Percentiles rank a stretch among this genome's conserved stretches.
Conservation (phyloP, 2,329 filamentous ascomycete species). For the Chrysosporium keratinophilum region DNA sequence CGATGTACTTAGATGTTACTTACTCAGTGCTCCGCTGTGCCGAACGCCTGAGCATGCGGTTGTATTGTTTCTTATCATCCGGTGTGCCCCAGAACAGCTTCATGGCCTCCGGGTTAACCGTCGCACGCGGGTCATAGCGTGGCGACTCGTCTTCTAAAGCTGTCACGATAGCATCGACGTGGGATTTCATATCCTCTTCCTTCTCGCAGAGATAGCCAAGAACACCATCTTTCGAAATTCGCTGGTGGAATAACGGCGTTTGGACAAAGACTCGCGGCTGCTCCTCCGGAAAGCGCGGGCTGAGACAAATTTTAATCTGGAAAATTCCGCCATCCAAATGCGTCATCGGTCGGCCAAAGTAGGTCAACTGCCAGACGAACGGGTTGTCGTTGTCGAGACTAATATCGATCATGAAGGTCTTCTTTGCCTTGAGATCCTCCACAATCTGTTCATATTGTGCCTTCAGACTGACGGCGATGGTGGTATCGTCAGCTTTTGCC, state of each 20-base stretch:
- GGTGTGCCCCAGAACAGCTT: constrained; percentile 74
- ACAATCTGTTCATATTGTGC: constrained; percentile 77
- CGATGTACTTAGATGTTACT: too few relatives aligned
- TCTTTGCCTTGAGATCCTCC: constrained; percentile 60
- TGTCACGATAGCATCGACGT: constrained; percentile 72
- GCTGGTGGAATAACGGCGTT: constrained; percentile 76
- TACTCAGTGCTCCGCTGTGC: constrained; percentile 44
- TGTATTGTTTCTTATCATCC: constrained; percentile 75
- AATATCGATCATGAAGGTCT: constrained; percentile 62
- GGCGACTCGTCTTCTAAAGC: constrained; percentile 80
- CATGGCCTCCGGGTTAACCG: constrained; percentile 76
- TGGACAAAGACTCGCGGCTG: constrained; percentile 76
- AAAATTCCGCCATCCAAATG: constrained; percentile 88
- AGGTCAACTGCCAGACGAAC: constrained; percentile 78
- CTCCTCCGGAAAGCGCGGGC: constrained; percentile 74
- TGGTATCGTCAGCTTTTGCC: constrained; percentile 54
- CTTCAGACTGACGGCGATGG: constrained; percentile 69
- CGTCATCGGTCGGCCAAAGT: constrained; percentile 86
- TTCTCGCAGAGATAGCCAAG: constrained; percentile 69
- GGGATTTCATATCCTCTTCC: constrained; percentile 65
- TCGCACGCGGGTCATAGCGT: constrained; percentile 78
- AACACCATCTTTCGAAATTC: constrained; percentile 68
- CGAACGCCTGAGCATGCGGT: constrained; percentile 65
- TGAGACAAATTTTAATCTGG: constrained; percentile 67
- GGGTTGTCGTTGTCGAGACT: constrained; percentile 71